Conservation (phyloP, 2,329 filamentous ascomycete species). For the Ophiostoma tasmaniense region DNA sequence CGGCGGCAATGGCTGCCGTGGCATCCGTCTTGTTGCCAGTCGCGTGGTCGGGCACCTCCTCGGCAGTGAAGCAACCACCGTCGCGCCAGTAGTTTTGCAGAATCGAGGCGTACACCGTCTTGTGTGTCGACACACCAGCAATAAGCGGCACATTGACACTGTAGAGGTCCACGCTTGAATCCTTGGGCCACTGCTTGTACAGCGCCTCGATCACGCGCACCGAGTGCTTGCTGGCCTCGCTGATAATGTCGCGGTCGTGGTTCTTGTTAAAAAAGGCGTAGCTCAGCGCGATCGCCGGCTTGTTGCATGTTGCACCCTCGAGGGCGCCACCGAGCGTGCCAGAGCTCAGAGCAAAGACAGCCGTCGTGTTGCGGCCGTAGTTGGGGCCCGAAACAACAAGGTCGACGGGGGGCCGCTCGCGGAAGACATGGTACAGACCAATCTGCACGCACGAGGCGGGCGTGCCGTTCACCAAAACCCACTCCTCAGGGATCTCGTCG, state of each 20-base stretch:
- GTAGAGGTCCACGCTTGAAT: slow-evolving; percentile 69
- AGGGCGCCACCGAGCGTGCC: slow-evolving; percentile 71
- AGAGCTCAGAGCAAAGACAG: slow-evolving; percentile 68
- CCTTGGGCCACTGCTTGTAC: slow-evolving; percentile 61
- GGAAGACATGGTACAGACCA: slow-evolving; percentile 70
- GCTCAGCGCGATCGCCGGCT: slow-evolving; percentile 68
- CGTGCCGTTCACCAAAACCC: slow-evolving; percentile 73
- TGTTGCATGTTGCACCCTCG: slow-evolving; percentile 64
- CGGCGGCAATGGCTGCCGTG: slow-evolving; percentile 32
- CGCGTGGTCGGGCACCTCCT: slow-evolving; percentile 47
- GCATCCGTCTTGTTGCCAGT: background rate
- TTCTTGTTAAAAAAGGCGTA: slow-evolving; percentile 85
- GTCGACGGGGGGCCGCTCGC: slow-evolving; percentile 62
- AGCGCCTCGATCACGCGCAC: slow-evolving; percentile 74
- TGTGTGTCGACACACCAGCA: slow-evolving; percentile 60
- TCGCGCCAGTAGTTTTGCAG: slow-evolving; percentile 83
- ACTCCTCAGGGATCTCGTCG: slow-evolving; percentile 51
- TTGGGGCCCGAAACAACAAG: slow-evolving; percentile 74
- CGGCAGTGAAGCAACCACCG: slow-evolving; percentile 80
- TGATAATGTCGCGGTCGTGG: slow-evolving; percentile 75
- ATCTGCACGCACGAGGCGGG: slow-evolving; percentile 77
- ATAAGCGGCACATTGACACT: slow-evolving; percentile 83
- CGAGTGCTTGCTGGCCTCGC: slow-evolving; percentile 63
- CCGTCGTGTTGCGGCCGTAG: slow-evolving; percentile 74
- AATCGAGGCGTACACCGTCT: slow-evolving; percentile 76